These are phyloP conservation scores for Nicotiana otophora DNA, from an alignment of 257 asterid species.

Conservation along the genomic window DNA sequence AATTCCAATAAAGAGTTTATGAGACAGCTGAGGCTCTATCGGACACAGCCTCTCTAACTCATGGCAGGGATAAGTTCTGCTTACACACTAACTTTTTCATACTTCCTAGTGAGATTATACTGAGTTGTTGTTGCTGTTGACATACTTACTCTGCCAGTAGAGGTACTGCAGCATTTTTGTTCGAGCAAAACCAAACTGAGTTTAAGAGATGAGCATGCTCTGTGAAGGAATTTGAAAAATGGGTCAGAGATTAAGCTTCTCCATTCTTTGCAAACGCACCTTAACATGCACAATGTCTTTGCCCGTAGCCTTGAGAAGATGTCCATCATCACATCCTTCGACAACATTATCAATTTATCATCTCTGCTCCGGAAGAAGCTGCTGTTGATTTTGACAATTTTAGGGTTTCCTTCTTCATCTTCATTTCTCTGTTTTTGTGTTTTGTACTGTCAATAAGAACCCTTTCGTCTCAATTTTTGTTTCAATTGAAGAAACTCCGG, in stretches of 20 bases:
- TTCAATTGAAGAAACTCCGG: too few species aligned
- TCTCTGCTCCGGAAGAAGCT: too few species aligned
- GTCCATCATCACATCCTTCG: slow-evolving; percentile 40
- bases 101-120: too few species aligned
- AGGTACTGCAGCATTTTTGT: background rate
- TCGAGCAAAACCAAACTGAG: slow-evolving; percentile 32
- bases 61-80: too few species aligned
- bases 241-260: slow-evolving; percentile 33
- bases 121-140: background rate
- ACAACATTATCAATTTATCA: slow-evolving; percentile 2
- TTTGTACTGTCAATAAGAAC: too few species aligned
- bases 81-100: too few species aligned
- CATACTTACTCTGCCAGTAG: background rate
- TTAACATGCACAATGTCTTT: slow-evolving; percentile 47
- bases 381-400: background rate
- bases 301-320: slow-evolving; percentile 41
- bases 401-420: background rate
- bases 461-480: too few species aligned
- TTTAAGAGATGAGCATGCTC: slow-evolving; percentile 23
- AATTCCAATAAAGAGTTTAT: too few species aligned
- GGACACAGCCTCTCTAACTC: too few species aligned
- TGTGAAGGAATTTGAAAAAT: slow-evolving; percentile 27
- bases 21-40: too few species aligned
- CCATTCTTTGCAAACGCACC: slow-evolving; percentile 53
- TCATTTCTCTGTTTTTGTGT: too few species aligned